phyloP scores from a whole-genome alignment of 257 asterid species.

The Gentiana straminea region DNA sequence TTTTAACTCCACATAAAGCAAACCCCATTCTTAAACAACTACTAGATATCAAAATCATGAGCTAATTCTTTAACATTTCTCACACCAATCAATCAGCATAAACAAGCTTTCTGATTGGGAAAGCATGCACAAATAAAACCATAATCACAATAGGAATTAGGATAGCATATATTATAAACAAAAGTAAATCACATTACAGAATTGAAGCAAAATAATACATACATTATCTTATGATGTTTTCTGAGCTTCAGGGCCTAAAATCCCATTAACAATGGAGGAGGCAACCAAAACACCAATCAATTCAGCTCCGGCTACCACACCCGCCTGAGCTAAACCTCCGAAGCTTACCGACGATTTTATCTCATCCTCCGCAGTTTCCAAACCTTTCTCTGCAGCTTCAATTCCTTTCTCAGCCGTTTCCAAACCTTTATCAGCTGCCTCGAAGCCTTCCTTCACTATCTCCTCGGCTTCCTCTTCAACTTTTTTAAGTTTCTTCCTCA shows the following conservation, averaged over 20 bases:
- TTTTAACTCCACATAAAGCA: too few species aligned
- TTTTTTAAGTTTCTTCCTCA: constrained; percentile 47
- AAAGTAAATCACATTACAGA: too few species aligned
- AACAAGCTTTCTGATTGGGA: too few species aligned
- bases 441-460: constrained; percentile 72
- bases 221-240: constrained; percentile 16
- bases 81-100: too few species aligned
- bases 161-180: too few species aligned
- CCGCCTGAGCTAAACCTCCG: constrained; percentile 70
- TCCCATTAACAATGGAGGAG: constrained; percentile 57
- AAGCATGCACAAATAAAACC: too few species aligned
- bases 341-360: constrained; percentile 41
- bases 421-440: constrained; percentile 59
- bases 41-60: too few species aligned
- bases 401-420: constrained; percentile 11
- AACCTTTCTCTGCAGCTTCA: constrained; percentile 44
- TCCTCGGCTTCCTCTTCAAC: constrained; percentile 61
- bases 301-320: constrained; percentile 64
- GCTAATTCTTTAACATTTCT: too few species aligned
- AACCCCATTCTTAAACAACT: too few species aligned
- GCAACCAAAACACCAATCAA: constrained; percentile 50
- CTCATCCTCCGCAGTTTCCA: constrained; percentile 46
- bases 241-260: constrained; percentile 74
- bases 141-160: too few species aligned
- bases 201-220: too few species aligned